Base-by-base conservation (phyloP, 225 moss, liverwort and hornwort genomes). In the Bryum argenteum region DNA sequence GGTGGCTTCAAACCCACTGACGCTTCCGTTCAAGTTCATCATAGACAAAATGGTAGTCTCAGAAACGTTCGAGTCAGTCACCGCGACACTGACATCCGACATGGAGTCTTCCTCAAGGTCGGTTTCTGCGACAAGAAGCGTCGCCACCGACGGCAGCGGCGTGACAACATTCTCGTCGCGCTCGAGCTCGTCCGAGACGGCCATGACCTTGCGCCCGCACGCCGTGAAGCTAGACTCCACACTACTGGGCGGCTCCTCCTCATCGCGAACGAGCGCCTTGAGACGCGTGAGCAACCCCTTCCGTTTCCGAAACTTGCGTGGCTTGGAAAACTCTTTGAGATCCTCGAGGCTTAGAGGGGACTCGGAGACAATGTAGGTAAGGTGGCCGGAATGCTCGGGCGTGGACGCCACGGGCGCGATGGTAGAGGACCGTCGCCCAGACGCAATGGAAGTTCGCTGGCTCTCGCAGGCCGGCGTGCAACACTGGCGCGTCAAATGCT, bases 11-110 rank as follows among this genome's bases (percentile, higher is more conserved):
- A 45, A 64, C 20, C 48, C 15, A 75, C 77, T 75, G 52, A 83
- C 72, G 69, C 86, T 86, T 11, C 80, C 80, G 20, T 83, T 78
- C 8, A 86, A 26, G 48, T 83, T 83, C 86, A 86, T 83, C 82
- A 86, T 83, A 43, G 86, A 86, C 48, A 86, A 41, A 20, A 78
- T 66, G 11, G 86, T 78, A 5, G 80, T 70, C 59, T 83, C 80
- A 0, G 86, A 86, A 7, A 83, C 83, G 21, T 80, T 70, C 1
- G 86, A 80, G 22, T 86, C 83, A 39, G 86, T 78, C 50, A 78
- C 64, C 14, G 71, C 76, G 17, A 80, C 10, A 55, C 82, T 86
- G 14, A 82, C 33, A 22, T 86, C 86, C 42, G 86, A 80, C 37
- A 77, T 66, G 20, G 83, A 72, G 13, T 78, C 86, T 3, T 33